phyloP scores from a whole-genome alignment of 257 asterid species.

The Anisodus acutangulus region DNA sequence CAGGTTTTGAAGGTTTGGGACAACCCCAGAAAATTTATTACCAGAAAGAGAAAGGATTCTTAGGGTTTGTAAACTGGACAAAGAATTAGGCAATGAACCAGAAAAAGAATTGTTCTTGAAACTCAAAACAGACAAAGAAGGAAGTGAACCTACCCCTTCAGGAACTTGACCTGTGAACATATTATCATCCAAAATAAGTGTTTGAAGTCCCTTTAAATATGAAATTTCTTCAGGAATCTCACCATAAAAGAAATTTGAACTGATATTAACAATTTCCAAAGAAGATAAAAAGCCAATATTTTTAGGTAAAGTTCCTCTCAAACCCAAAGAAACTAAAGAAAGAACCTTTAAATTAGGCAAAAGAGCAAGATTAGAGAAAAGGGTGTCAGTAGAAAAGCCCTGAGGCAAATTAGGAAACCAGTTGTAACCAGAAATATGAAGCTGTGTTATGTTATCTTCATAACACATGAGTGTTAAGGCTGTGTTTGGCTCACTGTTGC shows the following conservation, averaged over 20 bases:
- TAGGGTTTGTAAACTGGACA: conserved; percentile 49
- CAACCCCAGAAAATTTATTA: conserved; percentile 62
- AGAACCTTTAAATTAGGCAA: conserved; percentile 73
- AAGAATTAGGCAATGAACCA: conserved; percentile 56
- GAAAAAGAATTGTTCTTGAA: conserved; percentile 67
- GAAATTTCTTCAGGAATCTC: conserved; percentile 66
- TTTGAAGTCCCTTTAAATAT: conserved; percentile 57
- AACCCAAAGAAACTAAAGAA: conserved; percentile 70
- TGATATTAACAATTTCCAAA: conserved; percentile 71
- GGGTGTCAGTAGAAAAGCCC: conserved; percentile 51
- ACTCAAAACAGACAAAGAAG: conserved; percentile 65
- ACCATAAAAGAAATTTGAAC: conserved; percentile 67
- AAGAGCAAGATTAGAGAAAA: conserved; percentile 58
- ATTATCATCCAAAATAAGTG: conserved; percentile 71
- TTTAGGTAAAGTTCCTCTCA: conserved; percentile 72
- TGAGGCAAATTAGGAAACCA: conserved; percentile 49
- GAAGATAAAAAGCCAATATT: conserved; percentile 55
- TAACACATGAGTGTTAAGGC: conserved; percentile 70
- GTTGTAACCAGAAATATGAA: conserved; percentile 60
- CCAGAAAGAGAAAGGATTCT: conserved; percentile 61
- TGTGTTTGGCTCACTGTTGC: conserved; percentile 60
- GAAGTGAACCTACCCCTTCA: conserved; percentile 52
- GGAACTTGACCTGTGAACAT: conserved; percentile 63
- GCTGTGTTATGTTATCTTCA: conserved; percentile 76
- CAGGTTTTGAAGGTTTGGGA: conserved; percentile 51